These are phyloP conservation scores for Hordeum marinum DNA, from an alignment of 176 grass and related monocot genomes.

Conservation along the genomic window DNA sequence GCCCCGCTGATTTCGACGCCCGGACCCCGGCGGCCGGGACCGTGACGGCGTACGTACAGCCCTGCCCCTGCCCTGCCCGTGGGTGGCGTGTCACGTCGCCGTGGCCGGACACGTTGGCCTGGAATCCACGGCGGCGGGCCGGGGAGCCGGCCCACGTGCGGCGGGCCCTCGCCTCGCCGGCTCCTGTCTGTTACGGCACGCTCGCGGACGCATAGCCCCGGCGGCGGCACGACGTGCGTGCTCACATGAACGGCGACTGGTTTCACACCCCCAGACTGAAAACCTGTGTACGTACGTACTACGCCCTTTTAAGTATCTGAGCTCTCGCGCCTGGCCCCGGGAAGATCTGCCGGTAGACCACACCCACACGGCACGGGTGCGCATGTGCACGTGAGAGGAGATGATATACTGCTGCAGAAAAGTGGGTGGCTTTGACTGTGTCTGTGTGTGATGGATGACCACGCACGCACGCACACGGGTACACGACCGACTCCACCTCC, in stretches of 20 bases:
- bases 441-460: not conserved
- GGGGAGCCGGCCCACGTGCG: conserved; percentile 44
- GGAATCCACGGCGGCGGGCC: conserved; percentile 14
- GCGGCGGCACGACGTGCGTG: not conserved
- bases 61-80: not conserved
- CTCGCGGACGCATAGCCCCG: not conserved
- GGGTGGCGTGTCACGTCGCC: conserved; percentile 38
- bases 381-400: not conserved
- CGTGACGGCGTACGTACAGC: not conserved
- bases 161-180: not conserved
- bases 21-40: not conserved
- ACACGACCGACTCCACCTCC: not conserved
- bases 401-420: not conserved
- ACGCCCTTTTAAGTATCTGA: not conserved
- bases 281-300: not conserved
- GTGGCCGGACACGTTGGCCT: conserved; percentile 4
- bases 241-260: conserved; percentile 9
- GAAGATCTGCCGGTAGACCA: conserved; percentile 26
- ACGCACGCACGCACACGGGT: not conserved
- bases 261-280: not conserved
- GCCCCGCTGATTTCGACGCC: conserved; percentile 9
- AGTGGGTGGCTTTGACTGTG: not conserved
- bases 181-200: not conserved
- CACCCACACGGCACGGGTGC: not conserved
- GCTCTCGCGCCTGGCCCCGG: not conserved